Base-by-base conservation (phyloP, 805 yeast genomes). In the Yamadazyma laniorum region DNA sequence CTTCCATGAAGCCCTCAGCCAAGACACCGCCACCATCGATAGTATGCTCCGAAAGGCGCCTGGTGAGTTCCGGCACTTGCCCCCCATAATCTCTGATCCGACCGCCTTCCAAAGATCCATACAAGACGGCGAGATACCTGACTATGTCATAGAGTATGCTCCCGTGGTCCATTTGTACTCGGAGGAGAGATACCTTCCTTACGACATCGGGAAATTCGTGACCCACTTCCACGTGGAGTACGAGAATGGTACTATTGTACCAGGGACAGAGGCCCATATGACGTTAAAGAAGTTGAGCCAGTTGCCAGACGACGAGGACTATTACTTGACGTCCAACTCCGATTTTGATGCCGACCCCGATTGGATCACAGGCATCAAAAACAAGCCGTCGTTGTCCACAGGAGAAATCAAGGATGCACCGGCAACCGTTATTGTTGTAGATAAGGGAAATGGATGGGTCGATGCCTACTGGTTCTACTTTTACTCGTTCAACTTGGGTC, bases 391-490 rank as follows among this genome's bases (percentile, higher is more conserved):
- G 35, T 63, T 82, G 29, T 73, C 79, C 37, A 78, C 80, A 19
- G 97, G 96, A 0, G 74, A 73, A 38, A 80, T 87, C 18, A 65
- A 68, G 37, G 63, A 80, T 47, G 96, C 95, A 0, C 95, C 96
- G 0, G 90, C 95, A 0, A 73, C 82, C 0, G 59, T 90, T 21
- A 73, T 91, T 17, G 90, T 87, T 1, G 90, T 86, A 0, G 97
- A 91, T 54, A 90, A 89, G 56, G 96, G 96, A 2, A 84, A 88
- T 49, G 96, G 95, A 3, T 82, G 93, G 87, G 85, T 90, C 0
- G 99, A 91, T 58, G 87, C 97, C 0, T 91, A 77, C 57, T 91
- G 98, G 97, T 93, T 91, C 59, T 90, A 87, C 56, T 91, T 91
- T 56, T 91, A 93, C 57, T 83, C 95, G 2, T 91, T 91, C 67